Conservation (phyloP, 2,329 filamentous ascomycete genomes). For the Colletotrichum paranaense region DNA sequence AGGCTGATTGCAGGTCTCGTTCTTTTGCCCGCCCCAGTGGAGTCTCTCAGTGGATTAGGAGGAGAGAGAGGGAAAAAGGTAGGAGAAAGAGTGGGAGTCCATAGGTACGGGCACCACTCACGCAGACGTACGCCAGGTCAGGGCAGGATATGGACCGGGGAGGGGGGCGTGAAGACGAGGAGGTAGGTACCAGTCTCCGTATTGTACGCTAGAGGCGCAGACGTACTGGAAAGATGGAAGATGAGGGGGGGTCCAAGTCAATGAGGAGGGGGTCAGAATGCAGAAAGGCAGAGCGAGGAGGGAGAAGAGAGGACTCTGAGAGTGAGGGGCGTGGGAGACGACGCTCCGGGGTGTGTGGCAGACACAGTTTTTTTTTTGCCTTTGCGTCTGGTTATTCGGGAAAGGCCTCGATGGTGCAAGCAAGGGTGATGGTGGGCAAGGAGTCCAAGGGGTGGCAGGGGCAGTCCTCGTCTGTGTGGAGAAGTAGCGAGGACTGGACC, state of each 20-base stretch:
- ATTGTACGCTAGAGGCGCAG: neutral
- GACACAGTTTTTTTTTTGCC: constrained; percentile 25
- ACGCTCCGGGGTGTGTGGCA: constrained; percentile 23
- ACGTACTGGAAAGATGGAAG: neutral
- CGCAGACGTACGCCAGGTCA: neutral
- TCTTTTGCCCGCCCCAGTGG: constrained; percentile 23
- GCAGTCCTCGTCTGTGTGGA: constrained; percentile 1
- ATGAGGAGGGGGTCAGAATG: constrained; percentile 13
- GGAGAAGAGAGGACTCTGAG: neutral
- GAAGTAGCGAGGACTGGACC: neutral
- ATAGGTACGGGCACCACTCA: neutral
- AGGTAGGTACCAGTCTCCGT: neutral
- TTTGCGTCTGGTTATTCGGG: constrained; percentile 33
- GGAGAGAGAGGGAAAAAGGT: constrained; percentile 19
- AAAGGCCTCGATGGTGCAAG: constrained; percentile 30
- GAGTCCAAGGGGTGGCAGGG: neutral
- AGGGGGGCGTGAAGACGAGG: neutral
- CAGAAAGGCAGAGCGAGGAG: constrained; percentile 7
- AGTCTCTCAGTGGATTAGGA: constrained; percentile 22
- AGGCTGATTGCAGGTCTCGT: constrained; percentile 35
- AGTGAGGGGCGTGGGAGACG: constrained; percentile 31
- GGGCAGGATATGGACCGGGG: constrained; percentile 30
- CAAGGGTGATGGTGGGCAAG: constrained; percentile 31
- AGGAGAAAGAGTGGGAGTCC: constrained; percentile 11
- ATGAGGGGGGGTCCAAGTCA: constrained; percentile 2